phyloP scores from a whole-genome alignment of 306 rosid species.

The Fagus crenata region DNA sequence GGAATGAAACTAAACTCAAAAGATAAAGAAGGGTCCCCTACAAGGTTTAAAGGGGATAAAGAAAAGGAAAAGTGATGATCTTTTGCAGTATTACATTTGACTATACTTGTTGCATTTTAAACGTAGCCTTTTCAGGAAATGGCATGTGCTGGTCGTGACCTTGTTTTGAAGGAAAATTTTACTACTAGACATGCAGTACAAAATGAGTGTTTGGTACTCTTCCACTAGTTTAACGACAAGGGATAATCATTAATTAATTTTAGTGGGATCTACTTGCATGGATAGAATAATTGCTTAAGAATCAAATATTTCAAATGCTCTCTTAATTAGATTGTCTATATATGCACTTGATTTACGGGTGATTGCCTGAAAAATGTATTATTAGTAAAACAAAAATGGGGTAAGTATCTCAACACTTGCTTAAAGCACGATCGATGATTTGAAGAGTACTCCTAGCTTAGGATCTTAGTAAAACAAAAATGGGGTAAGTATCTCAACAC shows the following conservation, averaged over 20 bases:
- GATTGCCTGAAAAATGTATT: not conserved
- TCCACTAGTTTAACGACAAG: not conserved
- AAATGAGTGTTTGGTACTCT: not conserved
- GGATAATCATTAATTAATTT: no score
- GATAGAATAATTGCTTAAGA: no score
- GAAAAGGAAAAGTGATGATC: slow-evolving; percentile 17
- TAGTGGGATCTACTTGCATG: no score
- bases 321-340: no score
- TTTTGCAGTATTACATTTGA: slow-evolving; percentile 61
- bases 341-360: no score
- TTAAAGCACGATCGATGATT: no score
- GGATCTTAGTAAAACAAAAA: no score
- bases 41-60: slow-evolving; percentile 40
- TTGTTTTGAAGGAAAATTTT: slow-evolving; percentile 28
- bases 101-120: slow-evolving; percentile 46
- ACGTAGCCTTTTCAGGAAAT: slow-evolving; percentile 49
- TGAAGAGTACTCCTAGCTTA: no score
- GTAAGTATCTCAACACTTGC: not conserved
- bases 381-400: not conserved
- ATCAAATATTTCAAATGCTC: no score
- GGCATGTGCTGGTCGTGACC: slow-evolving; percentile 49
- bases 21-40: slow-evolving; percentile 40
- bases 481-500: no score
- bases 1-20: slow-evolving; percentile 62
- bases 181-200: slow-evolving; percentile 2